A percentile compares a stretch with the other conserved stretches of the same genome.
phyloP scores from a whole-genome alignment of 257 asterid genomes.

The Lavandula angustifolia region DNA sequence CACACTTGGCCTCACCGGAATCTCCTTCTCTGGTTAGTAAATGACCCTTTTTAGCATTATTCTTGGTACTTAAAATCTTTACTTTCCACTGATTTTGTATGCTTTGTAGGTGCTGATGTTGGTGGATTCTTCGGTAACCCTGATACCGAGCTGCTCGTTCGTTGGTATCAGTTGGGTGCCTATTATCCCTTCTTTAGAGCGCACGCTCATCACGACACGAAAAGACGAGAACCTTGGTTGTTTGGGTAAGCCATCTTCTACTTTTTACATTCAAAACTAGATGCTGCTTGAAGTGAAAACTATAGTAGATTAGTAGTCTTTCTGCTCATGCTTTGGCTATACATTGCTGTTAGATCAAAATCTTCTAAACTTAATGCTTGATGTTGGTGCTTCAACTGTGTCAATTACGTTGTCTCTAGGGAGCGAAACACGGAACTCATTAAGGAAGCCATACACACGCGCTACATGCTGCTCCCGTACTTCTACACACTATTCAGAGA shows the following conservation, averaged over 20 bases:
- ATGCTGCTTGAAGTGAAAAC: slow-evolving; percentile 9
- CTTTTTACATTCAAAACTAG: slow-evolving; percentile 4
- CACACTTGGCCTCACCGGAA: slow-evolving; percentile 90
- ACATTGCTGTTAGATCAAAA: not conserved
- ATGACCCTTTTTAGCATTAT: slow-evolving; percentile 11
- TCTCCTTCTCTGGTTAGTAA: slow-evolving; percentile 79
- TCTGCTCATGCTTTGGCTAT: not conserved
- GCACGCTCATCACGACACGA: slow-evolving; percentile 99
- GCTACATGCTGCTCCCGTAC: slow-evolving; percentile 90
- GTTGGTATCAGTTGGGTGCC: slow-evolving; percentile 99
- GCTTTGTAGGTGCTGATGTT: slow-evolving; percentile 80
- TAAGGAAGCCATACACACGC: slow-evolving; percentile 78
- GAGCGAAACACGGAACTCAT: slow-evolving; percentile 81
- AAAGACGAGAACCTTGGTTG: slow-evolving; percentile 95
- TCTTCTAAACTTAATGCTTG: slow-evolving; percentile 1
- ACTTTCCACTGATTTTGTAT: slow-evolving; percentile 22
- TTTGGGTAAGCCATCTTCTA: slow-evolving; percentile 66
- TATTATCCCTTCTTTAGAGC: slow-evolving; percentile 96
- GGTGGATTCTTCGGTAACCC: slow-evolving; percentile 99
- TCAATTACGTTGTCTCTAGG: slow-evolving; percentile 44
- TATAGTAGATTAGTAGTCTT: not conserved
- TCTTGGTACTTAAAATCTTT: slow-evolving; percentile 8
- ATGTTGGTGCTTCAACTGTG: not conserved
- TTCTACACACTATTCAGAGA: slow-evolving; percentile 93
- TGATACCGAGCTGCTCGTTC: slow-evolving; percentile 79